Evolutionary conservation across 371 early-diverging fungal species (phyloP), one percentile per base, ranked within the genome.

Genomic region (Lichtheimia ramosa): DNA sequence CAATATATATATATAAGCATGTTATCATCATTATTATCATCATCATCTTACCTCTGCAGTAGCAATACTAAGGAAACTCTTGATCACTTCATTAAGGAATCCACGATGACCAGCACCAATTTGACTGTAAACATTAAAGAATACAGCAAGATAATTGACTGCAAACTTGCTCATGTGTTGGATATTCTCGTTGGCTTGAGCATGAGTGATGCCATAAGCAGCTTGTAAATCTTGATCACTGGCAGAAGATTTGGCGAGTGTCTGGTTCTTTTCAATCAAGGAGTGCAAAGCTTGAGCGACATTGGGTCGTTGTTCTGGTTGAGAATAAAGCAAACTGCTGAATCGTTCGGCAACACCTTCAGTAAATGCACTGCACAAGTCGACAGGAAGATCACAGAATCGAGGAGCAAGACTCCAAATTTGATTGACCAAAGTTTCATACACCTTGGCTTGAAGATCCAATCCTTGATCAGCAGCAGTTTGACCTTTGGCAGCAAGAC

Each of bases 381-480:
- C 97, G 14, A 66, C 59, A n/a, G 96, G 96, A 10, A 89, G 64
- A 39, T 89, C 86, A 66, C 94, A 94, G 66, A 96, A 89, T 12
- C 90, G 92, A 14, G 93, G 93, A 24, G 94, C 81, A 50, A 96
- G 73, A 25, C 88, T 85, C 94, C 97, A 97, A 46, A 95, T 84
- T 75, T 98, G 98, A 28, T 88, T 82, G 23, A 83, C 85, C 43
- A 98, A 74, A 0, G 96, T 94, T 54, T 89, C 90, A 67, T 91
- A 95, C 42, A 98, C 85, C 75, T 97, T 97, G 61, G 93, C 89
- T 81, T 94, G 92, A 62, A 92, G 80, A 24, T 77, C 85, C 20
- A 85, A 75, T 46, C 85, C 89, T 49, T 86, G 76, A 24, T 78
- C 75, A 51, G 79, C 74, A 59, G 89, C 89, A 21, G 69, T 76